A percentile compares a stretch with the other conserved stretches of the same genome.
Conservation (phyloP, 2,329 filamentous ascomycete genomes). For the Arthrobotrys musiformis region DNA sequence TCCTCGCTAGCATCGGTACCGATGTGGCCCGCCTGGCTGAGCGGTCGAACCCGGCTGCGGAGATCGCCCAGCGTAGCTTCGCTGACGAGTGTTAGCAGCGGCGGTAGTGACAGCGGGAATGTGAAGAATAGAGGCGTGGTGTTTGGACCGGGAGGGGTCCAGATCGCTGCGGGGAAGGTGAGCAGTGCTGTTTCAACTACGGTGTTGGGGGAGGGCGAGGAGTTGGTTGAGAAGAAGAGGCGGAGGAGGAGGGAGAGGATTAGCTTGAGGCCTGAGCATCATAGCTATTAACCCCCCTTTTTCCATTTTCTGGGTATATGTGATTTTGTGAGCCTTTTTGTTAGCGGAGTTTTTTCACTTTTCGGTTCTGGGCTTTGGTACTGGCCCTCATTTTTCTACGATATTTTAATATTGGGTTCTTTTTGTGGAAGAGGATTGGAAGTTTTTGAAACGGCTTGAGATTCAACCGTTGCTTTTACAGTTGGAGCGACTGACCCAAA, state of each 20-base stretch:
- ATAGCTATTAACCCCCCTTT: constrained; percentile 3
- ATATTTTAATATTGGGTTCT: no score
- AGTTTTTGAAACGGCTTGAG: neutral
- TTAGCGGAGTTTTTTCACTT: no score
- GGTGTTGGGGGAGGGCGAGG: constrained; percentile 44
- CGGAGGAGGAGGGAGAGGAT: constrained; percentile 14
- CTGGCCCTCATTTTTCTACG: no score
- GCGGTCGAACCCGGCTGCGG: constrained; percentile 26
- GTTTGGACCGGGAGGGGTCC: constrained; percentile 41
- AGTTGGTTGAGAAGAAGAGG: constrained; percentile 46
- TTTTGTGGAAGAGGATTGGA: neutral
- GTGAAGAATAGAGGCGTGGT: constrained; percentile 39
- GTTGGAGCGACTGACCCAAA: neutral
- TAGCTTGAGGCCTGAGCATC: constrained; percentile 19
- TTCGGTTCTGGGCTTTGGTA: no score
- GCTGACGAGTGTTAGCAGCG: constrained; percentile 43
- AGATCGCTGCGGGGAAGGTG: constrained; percentile 31
- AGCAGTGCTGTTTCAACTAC: constrained; percentile 37
- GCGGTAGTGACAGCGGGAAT: constrained; percentile 15
- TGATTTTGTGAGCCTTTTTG: no score
- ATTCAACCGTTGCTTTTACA: no score
- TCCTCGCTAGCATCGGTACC: constrained; percentile 39
- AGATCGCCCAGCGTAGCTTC: constrained; percentile 46
- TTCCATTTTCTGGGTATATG: no score
- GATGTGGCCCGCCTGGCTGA: constrained; percentile 47